phyloP scores from a whole-genome alignment of 1,284 basidiomycete species.

The Leccinum olivaceoglutinosum region DNA sequence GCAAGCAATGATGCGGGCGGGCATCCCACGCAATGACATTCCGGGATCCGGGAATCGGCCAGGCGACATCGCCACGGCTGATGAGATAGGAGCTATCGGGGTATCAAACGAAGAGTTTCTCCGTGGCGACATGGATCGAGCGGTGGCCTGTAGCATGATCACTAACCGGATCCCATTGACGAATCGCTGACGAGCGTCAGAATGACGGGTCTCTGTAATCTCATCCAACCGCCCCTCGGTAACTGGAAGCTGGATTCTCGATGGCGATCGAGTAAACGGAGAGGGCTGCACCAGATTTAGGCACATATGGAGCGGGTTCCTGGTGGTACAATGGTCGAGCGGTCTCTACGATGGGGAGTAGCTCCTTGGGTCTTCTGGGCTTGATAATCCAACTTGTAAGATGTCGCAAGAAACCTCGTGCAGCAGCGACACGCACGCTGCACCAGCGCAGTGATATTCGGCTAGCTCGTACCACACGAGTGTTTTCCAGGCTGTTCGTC shows the following conservation, averaged over 20 bases:
- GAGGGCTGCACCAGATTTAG: constrained; percentile 17
- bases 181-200: constrained; percentile 34
- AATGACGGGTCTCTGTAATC: constrained; percentile 19
- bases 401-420: constrained; percentile 20
- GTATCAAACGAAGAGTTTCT: constrained; percentile 29
- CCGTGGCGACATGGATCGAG: constrained; percentile 28
- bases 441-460: constrained; percentile 25
- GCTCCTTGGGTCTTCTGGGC: constrained; percentile 21
- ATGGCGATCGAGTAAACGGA: constrained; percentile 22
- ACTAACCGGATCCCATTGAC: constrained; percentile 42
- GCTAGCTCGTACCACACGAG: constrained; percentile 32
- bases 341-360: constrained; percentile 25
- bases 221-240: constrained; percentile 29
- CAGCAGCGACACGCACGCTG: constrained; percentile 20
- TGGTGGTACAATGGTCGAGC: constrained; percentile 17
- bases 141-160: constrained; percentile 39
- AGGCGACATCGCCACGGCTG: constrained; percentile 27
- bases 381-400: constrained; percentile 27
- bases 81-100: constrained; percentile 21
- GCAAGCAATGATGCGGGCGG: too few relatives aligned
- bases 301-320: constrained; percentile 18
- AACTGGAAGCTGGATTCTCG: constrained; percentile 26
- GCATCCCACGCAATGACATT: constrained; percentile 40
- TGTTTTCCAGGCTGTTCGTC: constrained; percentile 37
- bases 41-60: constrained; percentile 36